Percentiles rank a stretch among this genome's conserved stretches.
These are phyloP conservation scores for Pseudomassariella vexata DNA, from an alignment of 2,329 filamentous ascomycete genomes.

Conservation along the genomic window DNA sequence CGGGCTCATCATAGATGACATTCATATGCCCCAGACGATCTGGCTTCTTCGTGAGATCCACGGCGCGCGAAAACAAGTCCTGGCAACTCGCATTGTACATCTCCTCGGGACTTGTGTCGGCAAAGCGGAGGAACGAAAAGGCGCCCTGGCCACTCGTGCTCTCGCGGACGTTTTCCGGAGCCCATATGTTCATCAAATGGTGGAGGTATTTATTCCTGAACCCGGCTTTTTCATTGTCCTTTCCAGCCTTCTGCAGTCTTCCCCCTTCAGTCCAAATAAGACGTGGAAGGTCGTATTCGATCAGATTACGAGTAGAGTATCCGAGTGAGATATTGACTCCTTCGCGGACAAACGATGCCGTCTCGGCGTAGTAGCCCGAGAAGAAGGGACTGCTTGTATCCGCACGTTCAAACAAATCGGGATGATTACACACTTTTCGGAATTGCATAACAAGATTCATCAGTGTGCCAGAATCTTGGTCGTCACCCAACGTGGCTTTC, in stretches of 20 bases:
- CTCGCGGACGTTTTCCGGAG: conserved; percentile 67
- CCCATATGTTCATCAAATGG: conserved; percentile 88
- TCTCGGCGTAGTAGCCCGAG: conserved; percentile 85
- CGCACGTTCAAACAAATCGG: conserved; percentile 91
- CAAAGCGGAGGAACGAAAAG: conserved; percentile 89
- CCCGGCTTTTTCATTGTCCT: conserved; percentile 68
- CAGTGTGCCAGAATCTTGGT: conserved; percentile 88
- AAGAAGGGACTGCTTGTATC: conserved; percentile 85
- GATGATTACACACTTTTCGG: conserved; percentile 98
- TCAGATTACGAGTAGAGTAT: conserved; percentile 82
- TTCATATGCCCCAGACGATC: conserved; percentile 62
- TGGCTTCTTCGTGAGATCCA: conserved; percentile 48
- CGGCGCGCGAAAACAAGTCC: conserved; percentile 68
- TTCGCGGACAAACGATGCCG: conserved; percentile 89
- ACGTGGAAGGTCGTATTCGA: conserved; percentile 77
- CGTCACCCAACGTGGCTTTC: conserved; percentile 89
- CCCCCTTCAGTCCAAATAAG: conserved; percentile 79
- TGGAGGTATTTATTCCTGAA: conserved; percentile 73
- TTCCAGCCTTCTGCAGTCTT: conserved; percentile 66
- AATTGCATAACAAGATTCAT: conserved; percentile 99
- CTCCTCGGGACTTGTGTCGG: conserved; percentile 70
- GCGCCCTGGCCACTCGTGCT: conserved; percentile 55
- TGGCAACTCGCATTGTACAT: conserved; percentile 63
- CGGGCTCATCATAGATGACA: conserved; percentile 63
- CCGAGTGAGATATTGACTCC: conserved; percentile 71